phyloP scores from a whole-genome alignment of 1,284 basidiomycete genomes.

The Fereydounia khargensis region DNA sequence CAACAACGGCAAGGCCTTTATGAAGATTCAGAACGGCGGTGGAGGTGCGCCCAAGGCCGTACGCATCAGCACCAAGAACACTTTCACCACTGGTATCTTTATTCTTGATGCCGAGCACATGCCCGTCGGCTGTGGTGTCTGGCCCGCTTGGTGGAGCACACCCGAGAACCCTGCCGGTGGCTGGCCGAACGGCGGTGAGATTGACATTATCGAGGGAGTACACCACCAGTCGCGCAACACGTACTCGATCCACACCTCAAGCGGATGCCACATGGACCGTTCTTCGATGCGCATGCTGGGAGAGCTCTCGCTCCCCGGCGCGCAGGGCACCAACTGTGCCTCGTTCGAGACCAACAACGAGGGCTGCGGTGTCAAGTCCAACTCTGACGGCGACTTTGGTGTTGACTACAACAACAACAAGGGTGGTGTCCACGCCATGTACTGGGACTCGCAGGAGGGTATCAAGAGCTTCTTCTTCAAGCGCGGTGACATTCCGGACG shows the following conservation, averaged over 20 bases:
- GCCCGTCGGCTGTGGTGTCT: constrained; percentile 44
- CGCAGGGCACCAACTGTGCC: constrained; percentile 63
- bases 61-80: constrained; percentile 36
- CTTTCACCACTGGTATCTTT: constrained; percentile 39
- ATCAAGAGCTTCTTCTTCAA: constrained; percentile 66
- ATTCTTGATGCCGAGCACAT: constrained; percentile 42
- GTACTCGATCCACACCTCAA: constrained; percentile 39
- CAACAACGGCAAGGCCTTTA: constrained; percentile 20
- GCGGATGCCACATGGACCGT: constrained; percentile 23
- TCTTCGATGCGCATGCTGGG: constrained; percentile 16
- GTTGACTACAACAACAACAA: constrained; percentile 65
- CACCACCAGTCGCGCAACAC: constrained; percentile 39
- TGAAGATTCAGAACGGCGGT: constrained; percentile 19
- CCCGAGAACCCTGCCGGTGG: constrained; percentile 14
- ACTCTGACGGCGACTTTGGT: constrained; percentile 62
- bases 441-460: constrained; percentile 49
- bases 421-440: constrained; percentile 62
- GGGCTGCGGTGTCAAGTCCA: constrained; percentile 67
- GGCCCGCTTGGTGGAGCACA: constrained; percentile 54
- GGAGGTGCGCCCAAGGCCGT: constrained; percentile 32
- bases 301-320: constrained; percentile 17
- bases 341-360: constrained; percentile 64
- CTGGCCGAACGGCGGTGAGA: constrained; percentile 49
- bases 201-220: constrained; percentile 50
- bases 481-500: constrained; percentile 60